A percentile compares a stretch with the other conserved stretches of the same genome.
These are phyloP conservation scores for Davidsoniella virescens DNA, from an alignment of 2,329 filamentous ascomycete species.

Conservation along the genomic window DNA sequence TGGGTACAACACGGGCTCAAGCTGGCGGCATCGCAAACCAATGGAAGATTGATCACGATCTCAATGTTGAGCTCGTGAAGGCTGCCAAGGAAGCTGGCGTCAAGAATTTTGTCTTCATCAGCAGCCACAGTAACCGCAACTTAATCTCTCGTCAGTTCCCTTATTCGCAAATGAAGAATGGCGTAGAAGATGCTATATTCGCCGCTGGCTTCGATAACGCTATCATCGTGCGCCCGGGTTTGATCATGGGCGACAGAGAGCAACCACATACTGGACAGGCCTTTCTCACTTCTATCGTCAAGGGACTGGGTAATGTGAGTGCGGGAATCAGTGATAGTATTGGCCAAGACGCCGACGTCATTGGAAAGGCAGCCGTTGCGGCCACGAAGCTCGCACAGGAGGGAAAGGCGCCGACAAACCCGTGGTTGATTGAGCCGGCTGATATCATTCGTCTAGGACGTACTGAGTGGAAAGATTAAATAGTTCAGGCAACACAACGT, in stretches of 20 bases:
- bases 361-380: slow-evolving; percentile 49
- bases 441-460: slow-evolving; percentile 56
- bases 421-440: slow-evolving; percentile 40
- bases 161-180: slow-evolving; percentile 61
- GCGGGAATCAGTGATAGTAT: slow-evolving; percentile 44
- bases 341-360: slow-evolving; percentile 59
- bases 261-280: slow-evolving; percentile 43
- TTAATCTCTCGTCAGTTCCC: slow-evolving; percentile 27
- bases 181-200: slow-evolving; percentile 65
- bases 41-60: slow-evolving; percentile 74
- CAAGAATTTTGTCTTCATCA: slow-evolving; percentile 64
- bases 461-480: slow-evolving; percentile 33
- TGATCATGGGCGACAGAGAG: slow-evolving; percentile 58
- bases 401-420: slow-evolving; percentile 42
- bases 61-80: slow-evolving; percentile 64
- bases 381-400: slow-evolving; percentile 41
- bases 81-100: slow-evolving; percentile 58
- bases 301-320: slow-evolving; percentile 36
- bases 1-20: slow-evolving; percentile 62
- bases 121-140: slow-evolving; percentile 33
- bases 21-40: slow-evolving; percentile 67
- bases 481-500: neutral
- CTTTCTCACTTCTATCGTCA: slow-evolving; percentile 37
- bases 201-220: slow-evolving; percentile 60
- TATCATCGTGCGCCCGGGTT: slow-evolving; percentile 56